Evolutionary conservation across 2,329 filamentous ascomycete genomes (phyloP).

Genomic region (Penicillium decumbens): DNA sequence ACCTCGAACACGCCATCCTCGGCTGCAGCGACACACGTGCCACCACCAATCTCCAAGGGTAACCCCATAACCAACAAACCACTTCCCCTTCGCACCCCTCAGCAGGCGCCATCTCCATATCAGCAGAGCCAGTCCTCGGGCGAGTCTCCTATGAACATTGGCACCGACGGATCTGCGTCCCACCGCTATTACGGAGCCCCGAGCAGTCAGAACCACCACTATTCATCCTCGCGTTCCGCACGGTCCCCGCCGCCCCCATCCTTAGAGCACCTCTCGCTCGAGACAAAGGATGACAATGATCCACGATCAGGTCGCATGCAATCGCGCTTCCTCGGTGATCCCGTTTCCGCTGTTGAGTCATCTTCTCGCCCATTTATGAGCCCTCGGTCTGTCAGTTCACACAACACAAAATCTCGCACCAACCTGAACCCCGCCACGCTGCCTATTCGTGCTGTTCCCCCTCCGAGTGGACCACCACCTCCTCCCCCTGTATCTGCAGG

Average conservation of each 20-base stretch:
- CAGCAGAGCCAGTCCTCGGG: slow-evolving; percentile 43
- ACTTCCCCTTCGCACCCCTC: slow-evolving; percentile 7
- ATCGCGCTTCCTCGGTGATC: slow-evolving; percentile 31
- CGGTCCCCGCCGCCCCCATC: slow-evolving; percentile 38
- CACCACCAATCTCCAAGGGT: slow-evolving; percentile 36
- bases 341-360: slow-evolving; percentile 37
- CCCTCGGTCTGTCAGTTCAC: slow-evolving; percentile 39
- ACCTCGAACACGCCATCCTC: slow-evolving; percentile 51
- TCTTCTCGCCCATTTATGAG: slow-evolving; percentile 37
- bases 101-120: slow-evolving; percentile 19
- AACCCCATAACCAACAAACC: slow-evolving; percentile 32
- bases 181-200: slow-evolving; percentile 19
- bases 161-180: slow-evolving; percentile 32
- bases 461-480: slow-evolving; percentile 54
- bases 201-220: slow-evolving; percentile 16
- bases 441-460: slow-evolving; percentile 60
- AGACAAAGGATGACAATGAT: slow-evolving; percentile 34
- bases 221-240: slow-evolving; percentile 22
- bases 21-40: slow-evolving; percentile 12
- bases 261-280: slow-evolving; percentile 44
- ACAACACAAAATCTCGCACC: slow-evolving; percentile 33
- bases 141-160: slow-evolving; percentile 60
- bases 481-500: slow-evolving; percentile 47
- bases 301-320: slow-evolving; percentile 27
- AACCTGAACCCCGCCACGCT: slow-evolving; percentile 54